Evolutionary conservation across 805 yeast species (phyloP), one percentile per base, ranked within the genome.

Genomic region (Sugiyamaella valdiviana): DNA sequence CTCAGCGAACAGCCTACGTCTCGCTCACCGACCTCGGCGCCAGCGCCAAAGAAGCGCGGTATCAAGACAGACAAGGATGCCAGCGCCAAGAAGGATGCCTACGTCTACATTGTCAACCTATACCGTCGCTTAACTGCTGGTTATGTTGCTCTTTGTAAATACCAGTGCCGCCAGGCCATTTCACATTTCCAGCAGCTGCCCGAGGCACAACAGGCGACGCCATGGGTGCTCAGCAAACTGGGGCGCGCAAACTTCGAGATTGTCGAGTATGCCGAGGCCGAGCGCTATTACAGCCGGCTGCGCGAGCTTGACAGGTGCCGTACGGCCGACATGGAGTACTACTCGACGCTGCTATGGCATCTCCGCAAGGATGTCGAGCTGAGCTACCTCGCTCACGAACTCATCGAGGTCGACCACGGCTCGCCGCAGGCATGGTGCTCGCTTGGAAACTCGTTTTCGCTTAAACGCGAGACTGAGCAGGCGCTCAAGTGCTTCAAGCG

Each of bases 341-440:
- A 79, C 61, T 88, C 96, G 0, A 91, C 98, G 0, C 70, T 89
- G 23, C 71, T 91, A 50, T 91, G 99, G 99, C 98, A 93, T 69
- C 67, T 89, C 44, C 91, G 85, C 48, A 82, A 82, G 59, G 89
- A 85, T 42, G 77, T 79, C 17, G 90, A 83, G 48, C 72, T 93
- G 45, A 82, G 93, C n/a, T 80, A 76, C 58, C 71, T 93, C 49
- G 85, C 95, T 2, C 86, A 85, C 61, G 96, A 89, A 56, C 70
- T 91, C 38, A 72, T 81, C 53, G 85, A 81, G 50, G 69, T 80
- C 15, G 79, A 83, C 56, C 70, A 79, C 9, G 65, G 73, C n/a
- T 71, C 82, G 10, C 85, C 95, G 5, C 83, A 88, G 55, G 81
- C 96, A 0, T 91, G 99, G 98, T 84, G 93, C 54, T 82, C 85